Evolutionary conservation across 495 filamentous ascomycete species (phyloP).

Genomic region (Daldinia caldariorum): DNA sequence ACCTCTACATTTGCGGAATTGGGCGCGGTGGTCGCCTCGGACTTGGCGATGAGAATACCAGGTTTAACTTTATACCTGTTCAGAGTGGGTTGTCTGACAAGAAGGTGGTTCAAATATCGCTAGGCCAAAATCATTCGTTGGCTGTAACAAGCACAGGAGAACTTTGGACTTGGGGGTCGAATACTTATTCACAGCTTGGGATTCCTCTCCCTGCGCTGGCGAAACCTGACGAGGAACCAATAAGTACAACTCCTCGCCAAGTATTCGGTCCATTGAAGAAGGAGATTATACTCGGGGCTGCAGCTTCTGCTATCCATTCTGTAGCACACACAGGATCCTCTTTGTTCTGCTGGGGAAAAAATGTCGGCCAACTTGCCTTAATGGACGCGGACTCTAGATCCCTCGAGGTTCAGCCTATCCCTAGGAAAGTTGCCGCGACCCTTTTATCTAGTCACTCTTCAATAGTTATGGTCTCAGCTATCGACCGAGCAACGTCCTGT

Average conservation of each 20-base stretch:
- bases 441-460: constrained; percentile 72
- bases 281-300: constrained; percentile 81
- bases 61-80: constrained; percentile 83
- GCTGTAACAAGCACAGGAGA: constrained; percentile 83
- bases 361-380: constrained; percentile 91
- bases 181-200: constrained; percentile 86
- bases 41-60: constrained; percentile 86
- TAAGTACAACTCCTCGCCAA: constrained; percentile 82
- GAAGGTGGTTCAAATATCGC: constrained; percentile 74
- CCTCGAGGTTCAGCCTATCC: constrained; percentile 79
- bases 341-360: constrained; percentile 94
- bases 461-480: constrained; percentile 84
- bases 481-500: constrained; percentile 87
- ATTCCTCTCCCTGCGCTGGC: constrained; percentile 68
- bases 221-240: constrained; percentile 78
- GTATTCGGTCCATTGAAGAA: constrained; percentile 91
- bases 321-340: constrained; percentile 84
- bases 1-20: constrained; percentile 92
- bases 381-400: constrained; percentile 95
- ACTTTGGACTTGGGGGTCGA: constrained; percentile 92
- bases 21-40: constrained; percentile 91
- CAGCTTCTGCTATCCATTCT: constrained; percentile 92
- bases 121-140: constrained; percentile 92
- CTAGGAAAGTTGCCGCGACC: constrained; percentile 86
- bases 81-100: constrained; percentile 76